phyloP scores from a whole-genome alignment of 352 stramenopile species.

The Pythium dissotocum region DNA sequence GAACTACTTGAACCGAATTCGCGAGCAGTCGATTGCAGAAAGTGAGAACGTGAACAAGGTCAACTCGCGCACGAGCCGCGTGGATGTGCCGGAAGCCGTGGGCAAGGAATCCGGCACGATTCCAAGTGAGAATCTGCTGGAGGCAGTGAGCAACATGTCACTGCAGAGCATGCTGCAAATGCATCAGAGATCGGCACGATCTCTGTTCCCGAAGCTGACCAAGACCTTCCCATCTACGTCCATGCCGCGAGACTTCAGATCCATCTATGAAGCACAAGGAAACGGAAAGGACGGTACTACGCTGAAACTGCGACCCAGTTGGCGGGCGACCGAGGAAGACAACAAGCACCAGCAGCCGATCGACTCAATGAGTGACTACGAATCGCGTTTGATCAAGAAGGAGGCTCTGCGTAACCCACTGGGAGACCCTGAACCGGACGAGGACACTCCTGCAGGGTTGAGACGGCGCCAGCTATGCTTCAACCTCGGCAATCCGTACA shows the following conservation, averaged over 20 bases:
- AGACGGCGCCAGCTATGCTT: conserved; percentile 81
- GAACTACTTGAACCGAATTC: conserved; percentile 69
- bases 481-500: conserved; percentile 88
- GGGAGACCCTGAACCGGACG: conserved; percentile 79
- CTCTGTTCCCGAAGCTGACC: conserved; percentile 57
- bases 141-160: conserved; percentile 67
- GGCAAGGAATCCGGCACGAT: conserved; percentile 22
- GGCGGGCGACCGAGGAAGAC: conserved; percentile 66
- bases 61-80: conserved; percentile 46
- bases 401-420: conserved; percentile 85
- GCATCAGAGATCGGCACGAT: conserved; percentile 50
- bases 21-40: conserved; percentile 71
- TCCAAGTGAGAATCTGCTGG: conserved; percentile 34
- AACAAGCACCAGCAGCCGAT: conserved; percentile 85
- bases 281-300: conserved; percentile 24
- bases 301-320: conserved; percentile 61
- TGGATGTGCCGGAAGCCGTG: not conserved
- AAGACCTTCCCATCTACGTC: conserved; percentile 11
- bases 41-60: conserved; percentile 83
- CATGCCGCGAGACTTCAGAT: not conserved
- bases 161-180: conserved; percentile 53
- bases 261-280: conserved; percentile 3
- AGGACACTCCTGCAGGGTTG: conserved; percentile 75
- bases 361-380: conserved; percentile 89
- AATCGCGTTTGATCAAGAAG: conserved; percentile 85